Evolutionary conservation across 768 basidiomycete species (phyloP), one percentile per base, ranked within the genome.

Genomic region (Gloeostereum incarnatum): DNA sequence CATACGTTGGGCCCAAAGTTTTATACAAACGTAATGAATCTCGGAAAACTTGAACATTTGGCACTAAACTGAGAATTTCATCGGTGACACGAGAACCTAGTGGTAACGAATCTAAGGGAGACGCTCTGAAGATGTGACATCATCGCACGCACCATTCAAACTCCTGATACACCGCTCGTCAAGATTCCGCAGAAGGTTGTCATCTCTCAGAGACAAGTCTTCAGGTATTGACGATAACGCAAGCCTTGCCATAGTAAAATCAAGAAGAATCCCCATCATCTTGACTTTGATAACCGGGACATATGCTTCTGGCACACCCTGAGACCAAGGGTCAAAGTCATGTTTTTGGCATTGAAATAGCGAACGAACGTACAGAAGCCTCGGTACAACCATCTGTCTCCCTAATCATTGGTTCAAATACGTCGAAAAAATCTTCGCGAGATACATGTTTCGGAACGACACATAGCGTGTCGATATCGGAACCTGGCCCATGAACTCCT

Each of bases 401-500:
- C 47, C 74, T 76, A 36, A 99, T 64, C 89, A 97, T 88, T 10
- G 77, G 71, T 56, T 90, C 88, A 49, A 99, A 93, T 18, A 80
- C 68, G 0, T 85, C 81, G 54, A 96, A 96, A 65, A 98, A 98
- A 65, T 98, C 93, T 47, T 96, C 92, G 45, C 91, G 74, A 40
- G 82, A 85, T 40, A 98, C 85, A 59, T 97, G 92, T 58, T 93
- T 90, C 5, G 96, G 96, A 25, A 94, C 96, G 24, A 98, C 94
- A 54, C 90, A 87, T 16, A 99, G 65, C n/a, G 93, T 96, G 66
- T 99, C 96, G 57, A 99, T 97, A 74, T 99, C 94, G 35, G 83
- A 71, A 3, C 89, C 86, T 24, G 94, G 96, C 9, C 89, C 90
- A 59, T 98, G 96, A 16, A 98, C 96, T 42, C 96, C 96, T 35